Evolutionary conservation across 495 filamentous ascomycete species (phyloP).

Genomic region (Penicillium egyptiacum): DNA sequence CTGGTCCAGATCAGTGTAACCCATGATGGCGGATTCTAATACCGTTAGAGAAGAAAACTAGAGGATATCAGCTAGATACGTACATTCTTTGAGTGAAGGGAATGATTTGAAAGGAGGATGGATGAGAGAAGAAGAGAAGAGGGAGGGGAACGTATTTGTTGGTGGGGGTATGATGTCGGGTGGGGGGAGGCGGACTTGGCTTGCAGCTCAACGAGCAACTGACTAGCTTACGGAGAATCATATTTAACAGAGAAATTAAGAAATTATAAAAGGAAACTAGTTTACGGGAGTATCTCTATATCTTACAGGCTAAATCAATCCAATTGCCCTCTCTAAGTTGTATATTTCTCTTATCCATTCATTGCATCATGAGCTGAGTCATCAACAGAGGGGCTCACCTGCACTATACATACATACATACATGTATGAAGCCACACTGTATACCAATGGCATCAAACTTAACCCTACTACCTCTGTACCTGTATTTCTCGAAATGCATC

Average conservation of each 20-base stretch:
- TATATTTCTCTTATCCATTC: neutral
- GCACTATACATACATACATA: neutral
- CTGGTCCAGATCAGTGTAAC: constrained; percentile 79
- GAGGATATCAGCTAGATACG: constrained; percentile 1
- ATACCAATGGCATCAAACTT: neutral
- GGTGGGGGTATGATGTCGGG: constrained; percentile 40
- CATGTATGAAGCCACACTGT: neutral
- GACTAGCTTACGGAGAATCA: no score
- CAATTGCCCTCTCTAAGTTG: constrained; percentile 4
- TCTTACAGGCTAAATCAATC: neutral
- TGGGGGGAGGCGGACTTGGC: constrained; percentile 23
- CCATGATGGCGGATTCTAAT: constrained; percentile 68
- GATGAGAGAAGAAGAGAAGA: constrained; percentile 25
- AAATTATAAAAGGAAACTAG: neutral
- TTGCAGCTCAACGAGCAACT: constrained; percentile 7
- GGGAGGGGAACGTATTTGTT: constrained; percentile 36
- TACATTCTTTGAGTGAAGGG: constrained; percentile 22
- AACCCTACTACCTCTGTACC: neutral
- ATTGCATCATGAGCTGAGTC: constrained; percentile 11
- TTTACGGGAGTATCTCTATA: neutral
- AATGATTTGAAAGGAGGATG: constrained; percentile 17
- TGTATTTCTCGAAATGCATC: neutral
- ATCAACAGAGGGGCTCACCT: neutral
- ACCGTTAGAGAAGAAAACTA: constrained; percentile 26
- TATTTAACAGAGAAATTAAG: no score